phyloP scores from a whole-genome alignment of 106 monocot species.

The Dioscorea zingiberensis region DNA sequence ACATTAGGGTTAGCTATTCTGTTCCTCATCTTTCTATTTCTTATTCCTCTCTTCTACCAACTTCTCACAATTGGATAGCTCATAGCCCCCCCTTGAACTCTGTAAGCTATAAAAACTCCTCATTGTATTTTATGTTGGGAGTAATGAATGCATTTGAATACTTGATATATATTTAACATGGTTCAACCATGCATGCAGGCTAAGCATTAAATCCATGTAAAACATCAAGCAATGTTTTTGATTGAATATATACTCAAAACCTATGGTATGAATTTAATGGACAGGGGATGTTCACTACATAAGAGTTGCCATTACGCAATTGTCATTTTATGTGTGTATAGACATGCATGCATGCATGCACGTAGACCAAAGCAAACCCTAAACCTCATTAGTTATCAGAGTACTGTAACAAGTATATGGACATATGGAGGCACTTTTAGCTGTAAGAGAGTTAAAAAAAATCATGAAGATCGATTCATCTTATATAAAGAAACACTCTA shows the following conservation, averaged over 20 bases:
- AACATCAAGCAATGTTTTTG: too few species aligned
- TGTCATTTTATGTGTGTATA: background rate
- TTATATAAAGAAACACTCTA: too few species aligned
- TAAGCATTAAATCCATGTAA: background rate
- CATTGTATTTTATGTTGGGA: background rate
- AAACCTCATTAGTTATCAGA: too few species aligned
- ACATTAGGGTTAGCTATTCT: background rate
- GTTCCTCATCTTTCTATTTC: constrained; percentile 12
- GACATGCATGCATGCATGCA: too few species aligned
- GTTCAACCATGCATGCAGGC: background rate
- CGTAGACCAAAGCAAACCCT: too few species aligned
- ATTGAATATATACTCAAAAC: too few species aligned
- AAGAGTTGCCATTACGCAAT: background rate
- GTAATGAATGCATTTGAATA: background rate
- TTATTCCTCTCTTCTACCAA: background rate
- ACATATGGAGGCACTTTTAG: background rate
- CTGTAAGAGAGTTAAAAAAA: background rate
- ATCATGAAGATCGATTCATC: too few species aligned
- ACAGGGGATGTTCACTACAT: background rate
- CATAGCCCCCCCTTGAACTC: too few species aligned
- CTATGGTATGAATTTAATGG: background rate
- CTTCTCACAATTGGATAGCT: background rate
- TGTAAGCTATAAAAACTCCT: too few species aligned
- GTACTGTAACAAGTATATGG: too few species aligned
- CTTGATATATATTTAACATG: background rate